Percentiles rank a stretch among this genome's conserved stretches.
Evolutionary conservation across 1,284 basidiomycete genomes (phyloP).

Genomic region (Cerrena zonata): DNA sequence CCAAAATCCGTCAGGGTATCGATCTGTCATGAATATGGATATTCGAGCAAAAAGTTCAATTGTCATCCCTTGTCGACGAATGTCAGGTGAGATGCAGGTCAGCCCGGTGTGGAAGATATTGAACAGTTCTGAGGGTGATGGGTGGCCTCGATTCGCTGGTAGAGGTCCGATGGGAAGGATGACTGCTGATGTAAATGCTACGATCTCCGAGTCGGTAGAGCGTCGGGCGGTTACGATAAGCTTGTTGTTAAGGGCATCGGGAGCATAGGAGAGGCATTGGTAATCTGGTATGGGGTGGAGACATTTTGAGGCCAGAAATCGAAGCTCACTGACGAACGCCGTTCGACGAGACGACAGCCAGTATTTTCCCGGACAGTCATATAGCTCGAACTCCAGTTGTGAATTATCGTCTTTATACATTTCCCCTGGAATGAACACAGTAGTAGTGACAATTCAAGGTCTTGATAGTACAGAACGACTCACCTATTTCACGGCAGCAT

Average conservation of each 20-base stretch:
- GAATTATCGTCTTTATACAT: too few relatives aligned
- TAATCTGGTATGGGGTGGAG: slow-evolving; percentile 11
- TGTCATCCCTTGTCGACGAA: not conserved
- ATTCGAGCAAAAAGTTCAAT: slow-evolving; percentile 1
- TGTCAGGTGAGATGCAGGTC: slow-evolving; percentile 8
- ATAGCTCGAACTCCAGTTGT: slow-evolving; percentile 1
- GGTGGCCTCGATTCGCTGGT: not conserved
- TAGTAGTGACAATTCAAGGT: too few relatives aligned
- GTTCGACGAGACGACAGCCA: not conserved
- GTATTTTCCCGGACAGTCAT: slow-evolving; percentile 2
- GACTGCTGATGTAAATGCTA: slow-evolving; percentile 11
- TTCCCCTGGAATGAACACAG: too few relatives aligned
- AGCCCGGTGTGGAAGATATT: slow-evolving; percentile 10
- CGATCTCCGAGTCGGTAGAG: not conserved
- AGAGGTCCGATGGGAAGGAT: slow-evolving; percentile 6
- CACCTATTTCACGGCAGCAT: too few relatives aligned
- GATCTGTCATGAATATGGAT: slow-evolving; percentile 1
- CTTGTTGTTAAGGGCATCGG: slow-evolving; percentile 10
- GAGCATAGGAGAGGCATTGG: slow-evolving; percentile 9
- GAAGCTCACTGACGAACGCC: slow-evolving; percentile 5
- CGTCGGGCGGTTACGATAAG: slow-evolving; percentile 5
- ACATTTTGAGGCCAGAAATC: slow-evolving; percentile 2
- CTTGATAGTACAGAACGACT: too few relatives aligned
- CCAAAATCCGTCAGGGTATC: slow-evolving; percentile 8
- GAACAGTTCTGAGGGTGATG: not conserved